phyloP scores from a whole-genome alignment of 495 filamentous ascomycete genomes.

The Aspergillus homomorphus region DNA sequence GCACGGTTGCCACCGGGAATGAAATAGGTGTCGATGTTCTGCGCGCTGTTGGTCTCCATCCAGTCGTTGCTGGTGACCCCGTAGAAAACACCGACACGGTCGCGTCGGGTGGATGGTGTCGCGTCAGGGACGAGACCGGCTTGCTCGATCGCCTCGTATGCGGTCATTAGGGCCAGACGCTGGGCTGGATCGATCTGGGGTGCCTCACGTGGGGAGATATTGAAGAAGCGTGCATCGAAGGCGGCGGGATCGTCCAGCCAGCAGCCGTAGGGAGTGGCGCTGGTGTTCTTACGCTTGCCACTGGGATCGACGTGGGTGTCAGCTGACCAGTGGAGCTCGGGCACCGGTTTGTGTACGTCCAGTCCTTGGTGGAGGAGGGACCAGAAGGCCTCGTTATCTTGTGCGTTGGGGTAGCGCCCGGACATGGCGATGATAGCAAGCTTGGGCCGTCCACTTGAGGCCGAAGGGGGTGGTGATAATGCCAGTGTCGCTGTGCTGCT shows the following conservation, averaged over 20 bases:
- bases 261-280: slow-evolving; percentile 79
- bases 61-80: slow-evolving; percentile 92
- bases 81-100: slow-evolving; percentile 91
- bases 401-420: slow-evolving; percentile 68
- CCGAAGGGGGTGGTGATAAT: slow-evolving; percentile 4
- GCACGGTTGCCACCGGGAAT: slow-evolving; percentile 87
- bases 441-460: slow-evolving; percentile 36
- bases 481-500: slow-evolving; percentile 11
- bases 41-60: slow-evolving; percentile 85
- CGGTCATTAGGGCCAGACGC: slow-evolving; percentile 74
- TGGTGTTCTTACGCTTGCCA: slow-evolving; percentile 74
- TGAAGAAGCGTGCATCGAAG: slow-evolving; percentile 91
- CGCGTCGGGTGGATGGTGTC: slow-evolving; percentile 79
- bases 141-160: slow-evolving; percentile 90
- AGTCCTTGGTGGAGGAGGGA: slow-evolving; percentile 66
- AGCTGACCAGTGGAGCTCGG: slow-evolving; percentile 72
- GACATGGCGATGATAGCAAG: slow-evolving; percentile 78
- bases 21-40: slow-evolving; percentile 91
- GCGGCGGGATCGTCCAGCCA: slow-evolving; percentile 82
- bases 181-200: slow-evolving; percentile 87
- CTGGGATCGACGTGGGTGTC: slow-evolving; percentile 76
- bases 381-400: slow-evolving; percentile 67
- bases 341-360: slow-evolving; percentile 53
- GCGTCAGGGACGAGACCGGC: slow-evolving; percentile 83
- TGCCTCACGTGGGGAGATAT: slow-evolving; percentile 95